Evolutionary conservation across 164 flowering plant genomes (phyloP).

Genomic region (Cinnamomum micranthum): DNA sequence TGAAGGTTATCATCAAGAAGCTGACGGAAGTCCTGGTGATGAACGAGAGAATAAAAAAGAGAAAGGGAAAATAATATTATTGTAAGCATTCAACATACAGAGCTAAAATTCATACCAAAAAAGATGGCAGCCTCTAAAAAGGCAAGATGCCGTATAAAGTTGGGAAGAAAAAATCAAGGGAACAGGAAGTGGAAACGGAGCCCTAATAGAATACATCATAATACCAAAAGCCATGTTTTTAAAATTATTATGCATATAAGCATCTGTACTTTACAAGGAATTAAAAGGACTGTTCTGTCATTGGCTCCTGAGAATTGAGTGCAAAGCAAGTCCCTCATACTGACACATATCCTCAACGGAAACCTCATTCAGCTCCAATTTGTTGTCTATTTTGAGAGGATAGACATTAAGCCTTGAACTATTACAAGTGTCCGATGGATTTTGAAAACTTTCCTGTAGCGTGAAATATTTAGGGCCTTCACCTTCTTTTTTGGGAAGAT

Average conservation of each 20-base stretch:
- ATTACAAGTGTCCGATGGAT: background rate
- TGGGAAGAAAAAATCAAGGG: background rate
- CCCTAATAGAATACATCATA: too few species aligned
- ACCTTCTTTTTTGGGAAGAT: too few species aligned
- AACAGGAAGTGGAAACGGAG: too few species aligned
- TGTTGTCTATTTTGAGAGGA: background rate
- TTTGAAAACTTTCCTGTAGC: background rate
- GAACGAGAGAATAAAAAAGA: background rate
- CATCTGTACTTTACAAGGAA: too few species aligned
- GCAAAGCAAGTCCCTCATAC: too few species aligned
- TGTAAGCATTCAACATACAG: background rate
- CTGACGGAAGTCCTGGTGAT: constrained; percentile 73
- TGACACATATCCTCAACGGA: too few species aligned
- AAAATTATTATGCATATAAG: too few species aligned
- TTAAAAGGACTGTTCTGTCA: too few species aligned
- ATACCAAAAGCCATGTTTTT: too few species aligned
- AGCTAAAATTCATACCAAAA: background rate
- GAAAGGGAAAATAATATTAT: too few species aligned
- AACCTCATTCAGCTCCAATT: background rate
- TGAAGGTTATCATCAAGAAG: constrained; percentile 71
- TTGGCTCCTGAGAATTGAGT: too few species aligned
- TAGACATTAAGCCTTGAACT: background rate
- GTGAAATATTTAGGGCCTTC: background rate
- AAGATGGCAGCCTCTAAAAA: background rate
- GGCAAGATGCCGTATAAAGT: background rate